phyloP scores from a whole-genome alignment of 2,329 filamentous ascomycete genomes.

The Ophiostoma populinum region DNA sequence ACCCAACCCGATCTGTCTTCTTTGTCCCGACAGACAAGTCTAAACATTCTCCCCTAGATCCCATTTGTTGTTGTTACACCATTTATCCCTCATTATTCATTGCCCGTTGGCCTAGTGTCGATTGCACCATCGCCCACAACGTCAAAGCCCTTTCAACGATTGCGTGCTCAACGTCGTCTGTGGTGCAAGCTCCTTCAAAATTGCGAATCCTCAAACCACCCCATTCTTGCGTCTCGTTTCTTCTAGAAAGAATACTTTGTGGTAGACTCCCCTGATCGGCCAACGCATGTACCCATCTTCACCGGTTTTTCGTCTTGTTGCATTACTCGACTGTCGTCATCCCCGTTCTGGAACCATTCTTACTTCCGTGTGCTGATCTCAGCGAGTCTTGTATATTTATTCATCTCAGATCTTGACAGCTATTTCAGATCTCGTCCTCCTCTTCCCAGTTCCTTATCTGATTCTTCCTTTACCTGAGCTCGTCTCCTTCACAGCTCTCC shows the following conservation, averaged over 20 bases:
- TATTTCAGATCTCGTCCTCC: neutral
- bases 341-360: too few relatives aligned
- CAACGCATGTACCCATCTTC: too few relatives aligned
- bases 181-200: conserved; percentile 7
- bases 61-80: too few relatives aligned
- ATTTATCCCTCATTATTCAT: neutral
- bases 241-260: too few relatives aligned
- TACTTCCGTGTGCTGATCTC: too few relatives aligned
- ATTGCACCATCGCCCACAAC: conserved; percentile 8
- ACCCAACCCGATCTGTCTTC: neutral
- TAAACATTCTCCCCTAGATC: too few relatives aligned
- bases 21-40: neutral
- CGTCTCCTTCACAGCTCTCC: neutral
- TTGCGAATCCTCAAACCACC: conserved; percentile 2
- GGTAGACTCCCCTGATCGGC: too few relatives aligned
- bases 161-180: conserved; percentile 7
- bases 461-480: neutral
- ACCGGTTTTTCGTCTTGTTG: too few relatives aligned
- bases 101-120: conserved; percentile 3
- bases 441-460: neutral
- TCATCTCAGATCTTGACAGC: neutral
- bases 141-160: conserved; percentile 1
- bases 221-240: neutral
- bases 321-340: too few relatives aligned
- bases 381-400: neutral